Evolutionary conservation across 2,329 filamentous ascomycete genomes (phyloP).

Genomic region (Graphilbum fragrans): DNA sequence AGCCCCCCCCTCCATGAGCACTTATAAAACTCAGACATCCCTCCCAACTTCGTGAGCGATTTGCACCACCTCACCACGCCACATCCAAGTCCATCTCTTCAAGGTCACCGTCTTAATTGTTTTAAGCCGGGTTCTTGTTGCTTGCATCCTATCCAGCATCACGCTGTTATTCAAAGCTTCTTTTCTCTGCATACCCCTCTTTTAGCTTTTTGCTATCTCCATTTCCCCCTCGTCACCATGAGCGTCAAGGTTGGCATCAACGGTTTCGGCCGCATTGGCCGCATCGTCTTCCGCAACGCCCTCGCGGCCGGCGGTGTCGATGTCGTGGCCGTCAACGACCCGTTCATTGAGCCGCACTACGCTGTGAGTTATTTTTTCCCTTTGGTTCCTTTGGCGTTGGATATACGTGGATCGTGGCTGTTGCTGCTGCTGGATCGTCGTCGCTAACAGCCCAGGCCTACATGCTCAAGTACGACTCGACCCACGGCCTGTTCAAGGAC

Average conservation of each 20-base stretch:
- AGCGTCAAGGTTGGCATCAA: slow-evolving; percentile 85
- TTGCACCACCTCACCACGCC: too few species aligned
- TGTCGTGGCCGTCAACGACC: slow-evolving; percentile 96
- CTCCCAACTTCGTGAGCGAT: background rate
- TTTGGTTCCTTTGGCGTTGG: background rate
- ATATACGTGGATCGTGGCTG: background rate
- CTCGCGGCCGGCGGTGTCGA: slow-evolving; percentile 81
- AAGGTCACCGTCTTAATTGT: background rate
- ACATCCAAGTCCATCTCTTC: too few species aligned
- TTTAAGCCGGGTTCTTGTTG: background rate
- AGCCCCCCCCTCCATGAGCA: too few species aligned
- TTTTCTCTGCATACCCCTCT: background rate
- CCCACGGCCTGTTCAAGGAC: slow-evolving; percentile 95
- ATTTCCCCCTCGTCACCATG: slow-evolving; percentile 30
- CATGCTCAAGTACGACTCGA: slow-evolving; percentile 99
- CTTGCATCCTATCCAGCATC: background rate
- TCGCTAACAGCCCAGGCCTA: slow-evolving; percentile 53
- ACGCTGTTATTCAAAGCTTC: background rate
- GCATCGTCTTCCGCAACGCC: slow-evolving; percentile 98
- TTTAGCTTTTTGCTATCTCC: background rate
- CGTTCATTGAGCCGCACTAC: slow-evolving; percentile 96
- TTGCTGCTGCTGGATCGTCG: background rate
- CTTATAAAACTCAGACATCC: background rate
- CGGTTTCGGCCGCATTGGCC: slow-evolving; percentile 98
- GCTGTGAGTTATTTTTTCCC: slow-evolving; percentile 59